A percentile compares a stretch with the other conserved stretches of the same genome.
These are phyloP conservation scores for Rhodotorula babjevae DNA, from an alignment of 768 basidiomycete genomes.

Conservation along the genomic window DNA sequence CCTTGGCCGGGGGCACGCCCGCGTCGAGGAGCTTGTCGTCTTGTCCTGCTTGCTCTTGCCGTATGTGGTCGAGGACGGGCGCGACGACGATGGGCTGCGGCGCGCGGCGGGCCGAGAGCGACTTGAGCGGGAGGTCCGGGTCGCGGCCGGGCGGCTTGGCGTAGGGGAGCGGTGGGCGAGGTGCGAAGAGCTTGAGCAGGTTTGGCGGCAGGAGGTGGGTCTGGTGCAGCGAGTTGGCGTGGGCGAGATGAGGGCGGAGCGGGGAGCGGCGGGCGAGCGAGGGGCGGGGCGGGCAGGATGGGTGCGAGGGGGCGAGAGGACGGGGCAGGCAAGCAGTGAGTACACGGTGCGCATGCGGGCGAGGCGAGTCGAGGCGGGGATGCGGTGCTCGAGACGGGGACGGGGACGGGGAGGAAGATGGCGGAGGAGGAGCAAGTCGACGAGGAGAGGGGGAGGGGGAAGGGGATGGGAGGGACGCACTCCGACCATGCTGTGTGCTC, in stretches of 20 bases:
- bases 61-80: constrained; percentile 63
- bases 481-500: background rate
- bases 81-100: constrained; percentile 69
- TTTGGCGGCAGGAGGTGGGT: constrained; percentile 87
- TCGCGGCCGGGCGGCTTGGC: constrained; percentile 77
- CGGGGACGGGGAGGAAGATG: background rate
- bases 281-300: background rate
- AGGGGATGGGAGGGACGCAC: background rate
- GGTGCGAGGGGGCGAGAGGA: background rate
- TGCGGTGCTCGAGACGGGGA: background rate
- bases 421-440: background rate
- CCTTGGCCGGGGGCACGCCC: constrained; percentile 16
- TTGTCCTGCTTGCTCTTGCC: constrained; percentile 66
- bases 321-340: background rate
- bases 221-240: background rate
- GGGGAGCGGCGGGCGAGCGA: background rate
- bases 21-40: constrained; percentile 45
- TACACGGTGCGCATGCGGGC: background rate
- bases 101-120: constrained; percentile 16
- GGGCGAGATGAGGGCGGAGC: background rate
- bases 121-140: constrained; percentile 53
- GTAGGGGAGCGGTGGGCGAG: constrained; percentile 84
- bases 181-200: constrained; percentile 91
- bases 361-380: no score
- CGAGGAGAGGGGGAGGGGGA: background rate